Evolutionary conservation across 2,329 filamentous ascomycete species (phyloP), one percentile per base, ranked within the genome.

Genomic region (Exophiala calicioides): DNA sequence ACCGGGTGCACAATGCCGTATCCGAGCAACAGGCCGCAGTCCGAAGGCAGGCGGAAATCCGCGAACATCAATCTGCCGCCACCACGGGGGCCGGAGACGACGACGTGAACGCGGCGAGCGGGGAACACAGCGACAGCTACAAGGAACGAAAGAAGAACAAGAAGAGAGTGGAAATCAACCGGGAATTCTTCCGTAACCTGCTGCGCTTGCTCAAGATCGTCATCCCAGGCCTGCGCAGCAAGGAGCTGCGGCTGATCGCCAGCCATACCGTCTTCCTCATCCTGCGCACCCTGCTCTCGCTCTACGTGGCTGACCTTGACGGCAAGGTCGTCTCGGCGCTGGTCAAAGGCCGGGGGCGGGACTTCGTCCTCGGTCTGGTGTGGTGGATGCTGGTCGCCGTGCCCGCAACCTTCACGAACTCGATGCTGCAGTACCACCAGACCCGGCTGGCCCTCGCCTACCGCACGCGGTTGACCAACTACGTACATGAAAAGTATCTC

Each of bases 351-450:
- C 93, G 85, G 58, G 93, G 91, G 12, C 88, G 82, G 67, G 90
- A 95, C 57, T 98, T 98, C 58, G 64, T 97, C 60, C 83, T 84
- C 58, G 84, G 89, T 0, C 83, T 98, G 59, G 80, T 94, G 4
- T 96, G 91, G 90, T 98, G 93, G 93, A 98, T 98, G 93, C 67
- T 91, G 44, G 93, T 98, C 57, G 91, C 93, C 19, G 79, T 98
- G 12, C 93, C 93, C 7, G 93, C 93, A 1, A 97, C 93, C 0
- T 96, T 97, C 66, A 98, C 93, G 30, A 98, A 98, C 68, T 96
- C 90, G 1, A 98, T 98, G 93, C 78, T 97, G 32, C 94, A 90
- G 19, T 97, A 95, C 66, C 93, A 98, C 64, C 93, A 98, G 73
- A 94, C 90, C 62, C 90, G 94, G 65, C 80, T 98, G 32, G 90